phyloP scores from a whole-genome alignment of 208 protist genomes.

The Trichomonas vaginalis region DNA sequence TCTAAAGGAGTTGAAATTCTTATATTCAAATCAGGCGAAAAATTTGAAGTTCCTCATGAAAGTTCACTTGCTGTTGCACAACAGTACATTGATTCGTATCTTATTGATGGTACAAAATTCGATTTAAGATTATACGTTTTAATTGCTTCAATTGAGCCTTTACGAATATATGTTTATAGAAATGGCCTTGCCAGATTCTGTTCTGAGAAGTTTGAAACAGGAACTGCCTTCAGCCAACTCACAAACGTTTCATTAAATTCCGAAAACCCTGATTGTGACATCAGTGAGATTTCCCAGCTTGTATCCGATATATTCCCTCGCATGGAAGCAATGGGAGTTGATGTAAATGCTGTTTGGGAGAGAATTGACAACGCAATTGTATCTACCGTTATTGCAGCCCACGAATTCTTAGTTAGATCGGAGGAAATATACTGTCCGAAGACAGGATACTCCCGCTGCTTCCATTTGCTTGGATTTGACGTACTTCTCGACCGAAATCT shows the following conservation, averaged over 20 bases:
- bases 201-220: not conserved
- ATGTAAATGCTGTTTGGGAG: not conserved
- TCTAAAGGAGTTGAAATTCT: not conserved
- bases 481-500: not conserved
- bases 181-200: not conserved
- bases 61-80: not conserved
- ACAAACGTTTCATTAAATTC: not conserved
- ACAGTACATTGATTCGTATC: not conserved
- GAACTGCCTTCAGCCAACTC: not conserved
- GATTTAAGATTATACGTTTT: not conserved
- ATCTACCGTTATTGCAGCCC: not conserved
- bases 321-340: not conserved
- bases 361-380: not conserved
- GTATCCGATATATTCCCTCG: not conserved
- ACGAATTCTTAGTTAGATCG: not conserved
- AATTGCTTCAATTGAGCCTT: not conserved
- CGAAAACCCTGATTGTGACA: not conserved
- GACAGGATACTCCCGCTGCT: not conserved
- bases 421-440: not conserved
- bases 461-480: constrained; percentile 5
- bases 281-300: not conserved
- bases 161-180: not conserved
- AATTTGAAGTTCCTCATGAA: not conserved
- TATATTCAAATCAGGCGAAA: not conserved
- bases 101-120: not conserved